A percentile compares a stretch with the other conserved stretches of the same genome.
Conservation (phyloP, 1,284 basidiomycete species). For the Retiboletus flavoniger region DNA sequence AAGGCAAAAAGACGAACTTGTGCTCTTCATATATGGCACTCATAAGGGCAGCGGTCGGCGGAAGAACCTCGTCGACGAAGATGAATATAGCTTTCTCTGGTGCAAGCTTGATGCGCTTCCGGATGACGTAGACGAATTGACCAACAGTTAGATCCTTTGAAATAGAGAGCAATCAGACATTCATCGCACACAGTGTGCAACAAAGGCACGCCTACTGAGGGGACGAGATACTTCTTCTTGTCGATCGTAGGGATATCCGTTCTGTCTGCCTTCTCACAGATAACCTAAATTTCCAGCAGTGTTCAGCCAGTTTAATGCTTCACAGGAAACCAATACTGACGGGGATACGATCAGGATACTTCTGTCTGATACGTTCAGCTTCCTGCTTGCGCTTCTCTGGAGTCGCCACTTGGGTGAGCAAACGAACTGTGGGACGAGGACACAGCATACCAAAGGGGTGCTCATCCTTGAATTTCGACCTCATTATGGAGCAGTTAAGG, state of each 20-base stretch:
- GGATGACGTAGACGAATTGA: conserved; percentile 99
- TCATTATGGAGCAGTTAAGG: conserved; percentile 50
- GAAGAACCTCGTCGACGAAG: conserved; percentile 97
- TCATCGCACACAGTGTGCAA: conserved; percentile 9
- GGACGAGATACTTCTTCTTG: conserved; percentile 99
- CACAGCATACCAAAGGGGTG: conserved; percentile 84
- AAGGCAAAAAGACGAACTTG: conserved; percentile 69
- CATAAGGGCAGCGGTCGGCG: conserved; percentile 98
- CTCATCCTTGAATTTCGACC: conserved; percentile 99
- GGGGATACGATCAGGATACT: conserved; percentile 98
- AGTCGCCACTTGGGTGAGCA: conserved; percentile 19
- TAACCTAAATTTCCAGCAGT: conserved; percentile 64
- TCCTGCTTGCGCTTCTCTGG: conserved; percentile 98
- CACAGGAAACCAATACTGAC: conserved; percentile 50
- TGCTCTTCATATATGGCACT: conserved; percentile 99
- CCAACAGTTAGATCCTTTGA: conserved; percentile 93
- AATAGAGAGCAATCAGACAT: conserved; percentile 21
- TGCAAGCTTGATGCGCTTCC: conserved; percentile 99
- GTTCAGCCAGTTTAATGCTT: conserved; percentile 15
- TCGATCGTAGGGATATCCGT: conserved; percentile 99
- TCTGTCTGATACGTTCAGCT: conserved; percentile 95
- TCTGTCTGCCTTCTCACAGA: conserved; percentile 99
- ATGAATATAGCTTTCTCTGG: conserved; percentile 99
- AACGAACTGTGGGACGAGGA: conserved; percentile 29
- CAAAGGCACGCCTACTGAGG: conserved; percentile 64